Evolutionary conservation across 495 filamentous ascomycete species (phyloP).

Genomic region (Hypoxylon rickii): DNA sequence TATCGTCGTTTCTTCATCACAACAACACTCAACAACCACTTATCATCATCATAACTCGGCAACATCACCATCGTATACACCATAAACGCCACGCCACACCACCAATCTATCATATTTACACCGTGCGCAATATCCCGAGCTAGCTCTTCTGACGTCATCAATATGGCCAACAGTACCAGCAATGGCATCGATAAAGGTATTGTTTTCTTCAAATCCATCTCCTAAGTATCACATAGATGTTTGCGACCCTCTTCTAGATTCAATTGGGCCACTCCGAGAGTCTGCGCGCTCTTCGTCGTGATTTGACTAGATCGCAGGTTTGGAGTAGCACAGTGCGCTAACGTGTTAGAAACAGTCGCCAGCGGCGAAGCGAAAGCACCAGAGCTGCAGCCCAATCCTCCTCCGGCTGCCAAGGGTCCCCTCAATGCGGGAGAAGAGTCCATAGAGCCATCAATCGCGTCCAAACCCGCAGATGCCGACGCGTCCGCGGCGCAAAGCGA

Average conservation of each 20-base stretch:
- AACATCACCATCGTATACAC: too few species aligned
- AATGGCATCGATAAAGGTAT: conserved; percentile 49
- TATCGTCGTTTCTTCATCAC: conserved; percentile 3
- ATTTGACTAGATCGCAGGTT: conserved; percentile 22
- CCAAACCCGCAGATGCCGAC: conserved; percentile 7
- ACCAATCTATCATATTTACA: conserved; percentile 1
- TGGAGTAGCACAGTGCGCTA: conserved; percentile 36
- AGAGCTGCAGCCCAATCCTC: conserved; percentile 20
- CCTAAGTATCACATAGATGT: background rate
- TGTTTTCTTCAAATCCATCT: conserved; percentile 1
- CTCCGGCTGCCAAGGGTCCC: conserved; percentile 23
- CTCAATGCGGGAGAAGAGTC: conserved; percentile 20
- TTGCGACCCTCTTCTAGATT: conserved; percentile 17
- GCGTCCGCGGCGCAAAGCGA: conserved; percentile 24
- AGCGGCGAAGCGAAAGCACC: conserved; percentile 25
- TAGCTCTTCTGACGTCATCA: conserved; percentile 50
- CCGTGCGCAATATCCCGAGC: conserved; percentile 17
- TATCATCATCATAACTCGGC: conserved; percentile 12
- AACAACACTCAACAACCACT: conserved; percentile 9
- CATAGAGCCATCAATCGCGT: conserved; percentile 19
- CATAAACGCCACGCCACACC: background rate
- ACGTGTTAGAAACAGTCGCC: conserved; percentile 25
- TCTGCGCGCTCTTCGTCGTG: conserved; percentile 14
- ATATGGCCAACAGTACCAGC: conserved; percentile 44
- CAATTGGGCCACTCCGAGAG: conserved; percentile 23